Evolutionary conservation across 2,329 filamentous ascomycete species (phyloP), one percentile per base, ranked within the genome.

Genomic region (Neopestalotiopsis sp.): DNA sequence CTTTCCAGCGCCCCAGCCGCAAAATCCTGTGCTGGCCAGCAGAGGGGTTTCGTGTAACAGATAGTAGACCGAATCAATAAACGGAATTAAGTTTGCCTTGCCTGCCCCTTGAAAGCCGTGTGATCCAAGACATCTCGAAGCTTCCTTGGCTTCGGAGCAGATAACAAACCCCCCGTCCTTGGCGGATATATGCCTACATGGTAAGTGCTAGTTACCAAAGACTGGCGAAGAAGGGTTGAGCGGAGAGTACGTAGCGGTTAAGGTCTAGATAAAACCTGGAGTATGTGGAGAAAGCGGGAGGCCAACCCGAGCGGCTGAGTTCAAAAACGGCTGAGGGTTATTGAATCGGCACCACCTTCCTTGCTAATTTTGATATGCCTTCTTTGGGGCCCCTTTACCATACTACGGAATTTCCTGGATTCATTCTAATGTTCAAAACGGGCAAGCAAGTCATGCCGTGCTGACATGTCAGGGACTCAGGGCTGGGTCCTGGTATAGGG

Each of bases 301-400:
- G 38, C 58, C 66, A 69, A 52, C 72, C 72, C 71, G 71, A 58
- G 58, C 71, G 72, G 72, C 72, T 74, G 72, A 74, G 72, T 68
- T 65, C 69, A 66, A 28, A 28, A 28, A 34, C 66, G 34, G 24
- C 42, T 40, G 30, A 34, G 13, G n/a, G n/a, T 40, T 6, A 20
- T 30, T 14, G 32, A 12, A n/a, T 10, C 34, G 59, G 40, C 57
- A 32, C 59, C n/a, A 52, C 17, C 45, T n/a, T 52, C 17, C 20
- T 17, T 20, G 32, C 59, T 62, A 62, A 34, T n/a, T 40, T 9
- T 17, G n/a, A 62, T 12, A 34, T 40, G 9, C 40, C 20, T 62
- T 17, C 20, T 7, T 7, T 42, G 30, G 17, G 3, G 24, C 24
- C 24, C 24, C 2, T 28, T 28, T 28, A 28, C 24, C 24, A 28